Percentiles rank a stretch among this genome's conserved stretches.
These are phyloP conservation scores for Haplographium delicatum DNA, from an alignment of 495 filamentous ascomycete genomes.

Conservation along the genomic window DNA sequence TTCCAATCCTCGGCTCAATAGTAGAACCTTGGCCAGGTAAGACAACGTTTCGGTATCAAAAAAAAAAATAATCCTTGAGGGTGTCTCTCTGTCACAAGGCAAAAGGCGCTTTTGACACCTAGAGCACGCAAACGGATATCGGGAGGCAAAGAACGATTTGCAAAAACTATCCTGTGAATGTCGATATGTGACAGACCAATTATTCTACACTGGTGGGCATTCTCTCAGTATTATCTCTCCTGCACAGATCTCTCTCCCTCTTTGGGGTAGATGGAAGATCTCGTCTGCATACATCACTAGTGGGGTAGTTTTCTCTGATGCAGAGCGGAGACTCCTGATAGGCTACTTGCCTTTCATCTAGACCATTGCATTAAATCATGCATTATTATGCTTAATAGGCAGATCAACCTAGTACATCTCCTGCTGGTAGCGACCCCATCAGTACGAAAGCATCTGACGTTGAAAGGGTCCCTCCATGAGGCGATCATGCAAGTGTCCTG, in stretches of 20 bases:
- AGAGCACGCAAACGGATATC: too few species aligned
- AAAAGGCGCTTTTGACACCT: too few species aligned
- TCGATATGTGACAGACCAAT: too few species aligned
- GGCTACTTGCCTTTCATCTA: background rate
- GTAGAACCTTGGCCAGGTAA: too few species aligned
- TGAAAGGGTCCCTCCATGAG: background rate
- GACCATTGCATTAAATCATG: conserved; percentile 11
- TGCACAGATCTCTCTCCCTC: background rate
- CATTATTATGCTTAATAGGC: conserved; percentile 8
- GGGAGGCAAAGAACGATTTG: too few species aligned
- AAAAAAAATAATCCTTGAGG: too few species aligned
- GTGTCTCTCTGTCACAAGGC: too few species aligned
- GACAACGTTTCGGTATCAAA: too few species aligned
- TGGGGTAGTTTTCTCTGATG: too few species aligned
- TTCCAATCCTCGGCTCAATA: too few species aligned
- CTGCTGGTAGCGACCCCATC: background rate
- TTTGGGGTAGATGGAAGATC: background rate
- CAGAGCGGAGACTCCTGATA: background rate
- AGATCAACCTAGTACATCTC: background rate
- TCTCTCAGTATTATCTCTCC: background rate
- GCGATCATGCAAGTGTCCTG: conserved; percentile 6
- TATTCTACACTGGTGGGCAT: background rate
- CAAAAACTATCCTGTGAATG: too few species aligned
- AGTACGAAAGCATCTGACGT: conserved; percentile 3
- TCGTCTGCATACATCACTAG: background rate